Evolutionary conservation across 2,329 filamentous ascomycete species (phyloP), one percentile per base, ranked within the genome.

Genomic region (Ophidiomyces ophidiicola): DNA sequence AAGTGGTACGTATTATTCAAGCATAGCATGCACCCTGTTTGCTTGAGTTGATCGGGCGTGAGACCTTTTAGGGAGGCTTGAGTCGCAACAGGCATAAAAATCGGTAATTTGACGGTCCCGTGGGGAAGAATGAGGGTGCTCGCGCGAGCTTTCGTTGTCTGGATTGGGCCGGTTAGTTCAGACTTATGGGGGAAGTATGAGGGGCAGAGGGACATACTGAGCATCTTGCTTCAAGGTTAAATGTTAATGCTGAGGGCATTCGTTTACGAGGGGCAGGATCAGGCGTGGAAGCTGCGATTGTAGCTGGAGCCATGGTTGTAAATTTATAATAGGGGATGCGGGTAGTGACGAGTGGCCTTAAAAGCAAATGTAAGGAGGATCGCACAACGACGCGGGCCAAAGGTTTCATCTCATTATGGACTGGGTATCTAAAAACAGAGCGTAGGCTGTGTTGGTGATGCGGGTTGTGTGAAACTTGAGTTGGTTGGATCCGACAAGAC

Each of bases 31-130:
- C 92, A 98, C 30, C 83, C 78, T 0, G 87, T 92, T 39, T 84
- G 79, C 52, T 90, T 87, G 2, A 98, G 70, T 56, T 98, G 90
- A 48, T 88, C 80, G 1, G 88, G 86, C 0, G 90, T 96, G 41
- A 98, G 65, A 30, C 90, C 90, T 58, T 98, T 98, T 26, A 98
- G 70, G 0, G 88, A 94, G 1, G 84, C 90, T 62, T 98, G 90
- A 0, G 90, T 98, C 20, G 90, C 90, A 30, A 98, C 90, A 11
- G 90, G 90, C 90, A 98, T 98, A 62, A 98, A 98, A 43, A 96
- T 78, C 5, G 92, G 90, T 20, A 96, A 74, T 52, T 82, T 76
- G 18, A 98, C 87, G 1, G 80, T 72, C 42, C 90, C 90, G 75
- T 98, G 92, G 36, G 90, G 88, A 18, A 98, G 77, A 33, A 79